phyloP scores from a whole-genome alignment of 1,139 yeast genomes.

The Zhuliangozyma blackwelliae region DNA sequence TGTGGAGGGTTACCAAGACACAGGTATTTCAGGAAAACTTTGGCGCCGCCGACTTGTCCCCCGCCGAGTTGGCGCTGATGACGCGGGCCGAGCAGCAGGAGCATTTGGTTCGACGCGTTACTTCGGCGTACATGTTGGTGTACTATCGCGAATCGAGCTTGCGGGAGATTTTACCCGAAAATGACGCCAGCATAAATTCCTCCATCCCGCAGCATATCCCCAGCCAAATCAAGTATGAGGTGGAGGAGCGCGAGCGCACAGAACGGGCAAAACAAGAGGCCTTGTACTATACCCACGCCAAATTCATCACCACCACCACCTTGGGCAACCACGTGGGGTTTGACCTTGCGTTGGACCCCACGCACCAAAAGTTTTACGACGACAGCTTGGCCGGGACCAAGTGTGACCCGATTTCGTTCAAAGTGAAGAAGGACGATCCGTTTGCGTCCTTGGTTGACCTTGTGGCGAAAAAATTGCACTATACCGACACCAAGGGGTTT shows the following conservation, averaged over 20 bases:
- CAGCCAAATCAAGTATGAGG: slow-evolving; percentile 58
- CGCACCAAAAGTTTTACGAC: slow-evolving; percentile 41
- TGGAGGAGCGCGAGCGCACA: slow-evolving; percentile 49
- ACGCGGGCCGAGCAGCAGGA: slow-evolving; percentile 60
- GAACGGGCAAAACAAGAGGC: slow-evolving; percentile 74
- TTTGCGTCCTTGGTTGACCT: slow-evolving; percentile 47
- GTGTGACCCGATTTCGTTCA: slow-evolving; percentile 49
- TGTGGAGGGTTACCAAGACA: slow-evolving; percentile 75
- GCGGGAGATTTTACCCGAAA: slow-evolving; percentile 54
- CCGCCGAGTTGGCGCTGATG: slow-evolving; percentile 44
- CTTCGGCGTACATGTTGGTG: slow-evolving; percentile 96
- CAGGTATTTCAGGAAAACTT: slow-evolving; percentile 92
- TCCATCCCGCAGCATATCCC: slow-evolving; percentile 68
- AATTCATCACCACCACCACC: slow-evolving; percentile 48
- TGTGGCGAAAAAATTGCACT: slow-evolving; percentile 45
- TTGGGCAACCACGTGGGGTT: slow-evolving; percentile 66
- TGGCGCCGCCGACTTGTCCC: slow-evolving; percentile 66
- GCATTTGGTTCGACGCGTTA: slow-evolving; percentile 67
- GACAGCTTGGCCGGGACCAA: slow-evolving; percentile 43
- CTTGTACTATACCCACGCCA: slow-evolving; percentile 63
- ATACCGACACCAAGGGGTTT: slow-evolving; percentile 23
- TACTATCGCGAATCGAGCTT: slow-evolving; percentile 69
- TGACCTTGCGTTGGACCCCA: slow-evolving; percentile 67
- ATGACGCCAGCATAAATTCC: slow-evolving; percentile 39
- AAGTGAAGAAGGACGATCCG: slow-evolving; percentile 55